Percentiles rank a stretch among this genome's conserved stretches.
phyloP scores from a whole-genome alignment of 1,284 basidiomycete genomes.

The Bjerkandera adusta region DNA sequence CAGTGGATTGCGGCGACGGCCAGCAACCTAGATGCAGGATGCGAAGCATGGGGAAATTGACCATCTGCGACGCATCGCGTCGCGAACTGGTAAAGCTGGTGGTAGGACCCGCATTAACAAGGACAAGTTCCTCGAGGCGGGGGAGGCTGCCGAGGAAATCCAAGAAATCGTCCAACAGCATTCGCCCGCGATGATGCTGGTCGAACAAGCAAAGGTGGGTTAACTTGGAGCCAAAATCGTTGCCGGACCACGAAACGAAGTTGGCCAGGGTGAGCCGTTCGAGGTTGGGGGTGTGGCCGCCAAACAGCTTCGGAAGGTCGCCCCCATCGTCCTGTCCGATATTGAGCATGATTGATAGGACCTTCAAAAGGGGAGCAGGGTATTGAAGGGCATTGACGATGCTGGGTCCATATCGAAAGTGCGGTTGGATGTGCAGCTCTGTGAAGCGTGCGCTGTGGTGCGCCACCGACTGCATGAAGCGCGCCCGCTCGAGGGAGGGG shows the following conservation, averaged over 20 bases:
- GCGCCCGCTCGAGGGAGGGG: slow-evolving; percentile 16
- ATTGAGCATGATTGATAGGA: slow-evolving; percentile 14
- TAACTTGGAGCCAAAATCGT: slow-evolving; percentile 19
- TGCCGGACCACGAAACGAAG: slow-evolving; percentile 23
- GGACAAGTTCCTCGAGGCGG: slow-evolving; percentile 21
- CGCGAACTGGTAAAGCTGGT: background rate
- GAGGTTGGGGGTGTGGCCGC: slow-evolving; percentile 16
- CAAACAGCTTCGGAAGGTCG: slow-evolving; percentile 17
- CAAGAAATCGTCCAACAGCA: slow-evolving; percentile 20
- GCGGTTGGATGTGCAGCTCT: slow-evolving; percentile 20
- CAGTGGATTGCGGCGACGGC: slow-evolving; percentile 7
- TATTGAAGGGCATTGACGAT: slow-evolving; percentile 15
- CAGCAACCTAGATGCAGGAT: slow-evolving; percentile 17
- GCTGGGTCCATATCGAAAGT: slow-evolving; percentile 15
- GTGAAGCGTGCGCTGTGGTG: slow-evolving; percentile 12
- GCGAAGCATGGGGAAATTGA: slow-evolving; percentile 18
- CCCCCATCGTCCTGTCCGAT: slow-evolving; percentile 5
- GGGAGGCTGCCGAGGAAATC: slow-evolving; percentile 20
- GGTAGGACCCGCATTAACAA: slow-evolving; percentile 23
- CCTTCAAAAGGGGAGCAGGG: slow-evolving; percentile 16
- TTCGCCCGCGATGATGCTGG: slow-evolving; percentile 14
- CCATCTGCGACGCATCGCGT: slow-evolving; percentile 5
- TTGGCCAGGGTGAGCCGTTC: slow-evolving; percentile 21
- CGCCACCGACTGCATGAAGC: slow-evolving; percentile 14
- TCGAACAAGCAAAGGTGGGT: slow-evolving; percentile 25